Evolutionary conservation across 2,329 filamentous ascomycete genomes (phyloP), one percentile per base, ranked within the genome.

Genomic region (Fusarium denticulatum): DNA sequence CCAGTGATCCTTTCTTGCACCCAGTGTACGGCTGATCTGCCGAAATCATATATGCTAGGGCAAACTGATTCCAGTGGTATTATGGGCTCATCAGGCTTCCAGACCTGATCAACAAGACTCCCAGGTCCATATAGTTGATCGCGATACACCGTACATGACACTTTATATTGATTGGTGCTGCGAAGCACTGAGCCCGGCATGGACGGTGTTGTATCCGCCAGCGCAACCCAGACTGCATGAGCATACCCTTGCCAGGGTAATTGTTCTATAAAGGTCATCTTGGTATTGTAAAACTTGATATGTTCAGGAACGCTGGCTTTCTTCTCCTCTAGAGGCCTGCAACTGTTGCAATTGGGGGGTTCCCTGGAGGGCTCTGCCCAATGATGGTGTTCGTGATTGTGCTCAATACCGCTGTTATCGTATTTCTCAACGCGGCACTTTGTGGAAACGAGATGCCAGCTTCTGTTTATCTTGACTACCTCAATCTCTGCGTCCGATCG

Each of bases 391-490:
- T 60, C 62, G 24, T 67, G 53, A 28, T n/a, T 12, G 22, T 67
- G 39, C 34, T 26, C 40, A 28, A 26, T 18, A 18, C 39, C 32
- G 6, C 62, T 24, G 13, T 36, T 15, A 13, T n/a, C n/a, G 26
- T 36, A 7, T 30, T 36, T 52, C 22, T 52, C 24, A 8, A 52
- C 16, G 18, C 50, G 64, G 12, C 39, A 60, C 16, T 66, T 67
- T 46, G 62, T 67, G 7, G 62, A 67, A 20, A 67, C 28, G 18
- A 52, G 36, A 16, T 52, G 32, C 34, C 62, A 67, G n/a, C n/a
- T 18, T 15, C 16, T 15, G 6, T 34, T 34, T 30, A 52, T 60
- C 16, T 52, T 45, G 10, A 60, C 37, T n/a, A 67, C 34, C 46
- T 67, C 45, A 1, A 67, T 52, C 24, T 52, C 28, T 15, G 24